phyloP scores from a whole-genome alignment of 208 protist genomes.

The Trypanosoma conorhini region DNA sequence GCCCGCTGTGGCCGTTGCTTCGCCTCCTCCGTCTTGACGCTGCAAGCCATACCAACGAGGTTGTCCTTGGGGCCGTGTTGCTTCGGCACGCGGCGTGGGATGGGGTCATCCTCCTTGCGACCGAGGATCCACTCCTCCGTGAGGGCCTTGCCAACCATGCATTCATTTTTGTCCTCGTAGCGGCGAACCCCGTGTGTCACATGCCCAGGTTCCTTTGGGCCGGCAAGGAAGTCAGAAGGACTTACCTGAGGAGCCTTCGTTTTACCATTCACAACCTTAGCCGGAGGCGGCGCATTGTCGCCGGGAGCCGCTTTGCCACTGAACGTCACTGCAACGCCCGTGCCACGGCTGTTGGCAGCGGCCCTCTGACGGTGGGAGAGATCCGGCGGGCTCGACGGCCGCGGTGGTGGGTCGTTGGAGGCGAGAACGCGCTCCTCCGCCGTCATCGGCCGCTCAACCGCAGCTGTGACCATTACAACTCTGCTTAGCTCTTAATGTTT shows the following conservation, averaged over 20 bases:
- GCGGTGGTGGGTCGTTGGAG: conserved; percentile 31
- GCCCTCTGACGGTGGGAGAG: conserved; percentile 37
- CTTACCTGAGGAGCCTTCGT: conserved; percentile 4
- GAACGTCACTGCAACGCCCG: conserved; percentile 10
- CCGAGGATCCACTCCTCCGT: conserved; percentile 73
- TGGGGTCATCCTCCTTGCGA: conserved; percentile 26
- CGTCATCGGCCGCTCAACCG: conserved; percentile 20
- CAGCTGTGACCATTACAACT: conserved; percentile 3
- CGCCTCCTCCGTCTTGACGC: conserved; percentile 23
- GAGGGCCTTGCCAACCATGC: conserved; percentile 62
- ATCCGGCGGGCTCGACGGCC: conserved; percentile 2
- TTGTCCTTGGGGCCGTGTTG: conserved; percentile 26
- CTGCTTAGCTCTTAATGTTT: conserved; percentile 20
- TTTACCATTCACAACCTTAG: not conserved
- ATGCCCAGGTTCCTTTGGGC: conserved; percentile 61
- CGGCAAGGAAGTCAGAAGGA: conserved; percentile 67
- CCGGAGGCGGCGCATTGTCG: not conserved
- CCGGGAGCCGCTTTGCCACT: not conserved
- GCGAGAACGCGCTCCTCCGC: conserved; percentile 31
- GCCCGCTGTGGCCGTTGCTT: conserved; percentile 32
- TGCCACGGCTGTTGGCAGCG: conserved; percentile 15
- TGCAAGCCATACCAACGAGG: conserved; percentile 26
- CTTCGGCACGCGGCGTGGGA: not conserved
- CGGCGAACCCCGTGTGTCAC: conserved; percentile 61
- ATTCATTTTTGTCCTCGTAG: conserved; percentile 48